These are phyloP conservation scores for Fomitopsis pulvina DNA, from an alignment of 768 basidiomycete genomes.

Conservation along the genomic window DNA sequence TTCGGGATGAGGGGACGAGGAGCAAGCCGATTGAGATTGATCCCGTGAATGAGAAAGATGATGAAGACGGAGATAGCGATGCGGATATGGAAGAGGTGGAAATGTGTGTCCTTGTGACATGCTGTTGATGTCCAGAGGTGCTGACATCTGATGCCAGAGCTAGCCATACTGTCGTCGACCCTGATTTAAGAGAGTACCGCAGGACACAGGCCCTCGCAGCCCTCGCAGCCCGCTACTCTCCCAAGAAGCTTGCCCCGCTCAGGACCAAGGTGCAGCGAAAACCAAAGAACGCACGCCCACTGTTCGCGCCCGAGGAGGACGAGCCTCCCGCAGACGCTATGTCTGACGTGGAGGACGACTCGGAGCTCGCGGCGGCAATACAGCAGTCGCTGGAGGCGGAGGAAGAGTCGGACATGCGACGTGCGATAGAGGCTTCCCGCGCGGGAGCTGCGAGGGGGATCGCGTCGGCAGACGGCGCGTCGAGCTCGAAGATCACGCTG, in stretches of 20 bases:
- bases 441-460: no score
- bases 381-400: slow-evolving; percentile 49
- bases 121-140: neutral
- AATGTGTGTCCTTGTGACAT: slow-evolving; percentile 41
- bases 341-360: slow-evolving; percentile 42
- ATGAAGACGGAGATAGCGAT: slow-evolving; percentile 34
- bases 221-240: slow-evolving; percentile 42
- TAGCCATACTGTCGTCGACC: slow-evolving; percentile 33
- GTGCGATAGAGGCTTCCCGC: slow-evolving; percentile 25
- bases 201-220: slow-evolving; percentile 56
- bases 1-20: slow-evolving; percentile 79
- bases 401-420: slow-evolving; percentile 22
- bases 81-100: slow-evolving; percentile 78
- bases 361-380: slow-evolving; percentile 51
- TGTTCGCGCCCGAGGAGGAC: slow-evolving; percentile 51
- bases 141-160: slow-evolving; percentile 7
- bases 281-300: slow-evolving; percentile 32
- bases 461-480: slow-evolving; percentile 15
- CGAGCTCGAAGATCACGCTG: slow-evolving; percentile 9
- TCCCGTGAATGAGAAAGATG: slow-evolving; percentile 37
- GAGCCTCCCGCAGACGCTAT: slow-evolving; percentile 26
- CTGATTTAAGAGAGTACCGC: slow-evolving; percentile 58
- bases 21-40: slow-evolving; percentile 87
- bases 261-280: slow-evolving; percentile 27
- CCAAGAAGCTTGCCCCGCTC: slow-evolving; percentile 28